Percentiles rank a stretch among this genome's conserved stretches.
phyloP scores from a whole-genome alignment of 352 stramenopile genomes.

The Pythium phragmiticola region DNA sequence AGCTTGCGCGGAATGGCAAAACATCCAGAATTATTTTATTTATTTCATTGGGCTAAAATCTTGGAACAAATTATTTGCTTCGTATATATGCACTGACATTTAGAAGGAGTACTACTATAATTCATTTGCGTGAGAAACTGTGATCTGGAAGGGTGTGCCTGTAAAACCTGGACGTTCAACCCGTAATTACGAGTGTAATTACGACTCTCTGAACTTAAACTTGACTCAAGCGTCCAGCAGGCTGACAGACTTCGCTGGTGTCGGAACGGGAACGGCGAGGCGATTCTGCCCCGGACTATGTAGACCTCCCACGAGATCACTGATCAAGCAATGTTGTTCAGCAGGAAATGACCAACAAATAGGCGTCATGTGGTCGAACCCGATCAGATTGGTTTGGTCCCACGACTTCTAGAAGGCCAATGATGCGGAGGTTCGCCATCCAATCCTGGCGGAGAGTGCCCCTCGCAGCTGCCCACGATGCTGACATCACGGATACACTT shows the following conservation, averaged over 20 bases:
- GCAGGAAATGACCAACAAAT: no score
- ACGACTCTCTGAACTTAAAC: not conserved
- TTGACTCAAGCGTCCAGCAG: not conserved
- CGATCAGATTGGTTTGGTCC: no score
- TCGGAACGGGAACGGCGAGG: not conserved
- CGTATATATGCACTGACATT: not conserved
- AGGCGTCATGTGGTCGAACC: no score
- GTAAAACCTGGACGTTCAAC: constrained; percentile 17
- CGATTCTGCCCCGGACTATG: not conserved
- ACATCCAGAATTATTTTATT: not conserved
- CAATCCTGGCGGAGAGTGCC: no score
- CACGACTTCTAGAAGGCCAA: no score
- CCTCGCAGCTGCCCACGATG: no score
- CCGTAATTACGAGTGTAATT: constrained; percentile 12
- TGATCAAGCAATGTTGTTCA: no score
- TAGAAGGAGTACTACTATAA: not conserved
- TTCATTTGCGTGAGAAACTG: not conserved
- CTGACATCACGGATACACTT: no score
- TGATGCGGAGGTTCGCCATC: no score
- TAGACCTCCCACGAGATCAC: not conserved
- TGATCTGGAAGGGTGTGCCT: not conserved
- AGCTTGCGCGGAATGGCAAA: not conserved
- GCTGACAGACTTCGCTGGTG: not conserved
- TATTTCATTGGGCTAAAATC: not conserved
- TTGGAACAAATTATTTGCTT: not conserved